phyloP scores from a whole-genome alignment of 1,284 basidiomycete genomes.

The Boletus coffeatus region DNA sequence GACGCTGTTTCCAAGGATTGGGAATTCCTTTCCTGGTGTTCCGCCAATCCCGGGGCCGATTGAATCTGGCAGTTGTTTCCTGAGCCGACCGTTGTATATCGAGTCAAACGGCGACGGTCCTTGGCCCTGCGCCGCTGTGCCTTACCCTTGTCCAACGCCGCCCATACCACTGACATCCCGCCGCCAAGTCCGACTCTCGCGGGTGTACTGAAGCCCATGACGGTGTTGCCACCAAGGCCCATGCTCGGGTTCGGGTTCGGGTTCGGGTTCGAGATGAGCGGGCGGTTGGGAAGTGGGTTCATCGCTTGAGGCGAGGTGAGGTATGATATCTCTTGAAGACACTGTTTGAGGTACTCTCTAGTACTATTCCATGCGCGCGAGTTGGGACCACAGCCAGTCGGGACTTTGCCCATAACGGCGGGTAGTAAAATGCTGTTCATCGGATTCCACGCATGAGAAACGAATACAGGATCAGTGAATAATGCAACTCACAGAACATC shows the following conservation, averaged over 20 bases:
- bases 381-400: slow-evolving; percentile 84
- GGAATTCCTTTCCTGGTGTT: slow-evolving; percentile 56
- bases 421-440: slow-evolving; percentile 48
- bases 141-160: slow-evolving; percentile 14
- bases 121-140: slow-evolving; percentile 14
- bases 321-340: slow-evolving; percentile 97
- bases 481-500: slow-evolving; percentile 56
- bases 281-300: slow-evolving; percentile 90
- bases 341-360: slow-evolving; percentile 97
- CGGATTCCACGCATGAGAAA: slow-evolving; percentile 8
- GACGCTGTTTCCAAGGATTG: slow-evolving; percentile 50
- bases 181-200: slow-evolving; percentile 11
- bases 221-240: slow-evolving; percentile 12
- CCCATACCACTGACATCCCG: slow-evolving; percentile 12
- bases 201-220: slow-evolving; percentile 16
- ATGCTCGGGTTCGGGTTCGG: slow-evolving; percentile 34
- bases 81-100: slow-evolving; percentile 70
- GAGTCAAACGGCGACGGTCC: slow-evolving; percentile 57
- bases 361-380: slow-evolving; percentile 76
- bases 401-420: slow-evolving; percentile 59
- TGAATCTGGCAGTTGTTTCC: slow-evolving; percentile 71
- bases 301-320: slow-evolving; percentile 94
- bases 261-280: slow-evolving; percentile 57
- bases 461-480: background rate
- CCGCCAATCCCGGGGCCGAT: slow-evolving; percentile 15